A percentile compares a stretch with the other conserved stretches of the same genome.
phyloP scores from a whole-genome alignment of 2,329 filamentous ascomycete genomes.

The Calonectria crousiana region DNA sequence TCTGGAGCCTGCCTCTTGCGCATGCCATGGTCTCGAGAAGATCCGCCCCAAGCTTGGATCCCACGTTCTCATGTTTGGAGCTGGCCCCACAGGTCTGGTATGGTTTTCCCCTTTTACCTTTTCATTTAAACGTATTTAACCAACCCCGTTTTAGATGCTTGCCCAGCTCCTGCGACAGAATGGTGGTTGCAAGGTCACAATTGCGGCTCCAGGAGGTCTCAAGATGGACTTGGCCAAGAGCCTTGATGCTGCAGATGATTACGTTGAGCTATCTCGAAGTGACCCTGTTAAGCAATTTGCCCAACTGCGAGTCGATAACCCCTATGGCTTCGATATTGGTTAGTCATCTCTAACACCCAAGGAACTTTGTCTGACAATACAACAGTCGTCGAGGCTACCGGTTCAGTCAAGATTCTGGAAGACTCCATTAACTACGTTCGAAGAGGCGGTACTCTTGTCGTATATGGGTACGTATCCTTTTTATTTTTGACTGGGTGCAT shows the following conservation, averaged over 20 bases:
- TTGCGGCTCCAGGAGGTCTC: conserved; percentile 75
- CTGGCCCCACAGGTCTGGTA: conserved; percentile 74
- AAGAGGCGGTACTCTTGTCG: conserved; percentile 77
- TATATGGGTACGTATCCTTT: conserved; percentile 63
- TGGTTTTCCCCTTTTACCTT: conserved; percentile 35
- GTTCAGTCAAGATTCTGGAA: conserved; percentile 76
- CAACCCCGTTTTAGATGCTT: conserved; percentile 54
- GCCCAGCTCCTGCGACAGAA: conserved; percentile 74
- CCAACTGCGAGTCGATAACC: conserved; percentile 72
- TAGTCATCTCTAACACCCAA: conserved; percentile 28
- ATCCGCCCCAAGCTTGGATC: conserved; percentile 75
- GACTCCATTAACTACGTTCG: conserved; percentile 79
- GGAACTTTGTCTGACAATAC: conserved; percentile 22
- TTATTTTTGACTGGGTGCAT: neutral
- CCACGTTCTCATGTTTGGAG: conserved; percentile 74
- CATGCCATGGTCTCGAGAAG: conserved; percentile 77
- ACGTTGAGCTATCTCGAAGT: conserved; percentile 65
- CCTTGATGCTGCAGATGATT: conserved; percentile 66
- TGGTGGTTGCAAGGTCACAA: conserved; percentile 76
- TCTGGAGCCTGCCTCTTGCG: conserved; percentile 77
- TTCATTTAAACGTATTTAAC: neutral
- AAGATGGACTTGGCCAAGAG: conserved; percentile 78
- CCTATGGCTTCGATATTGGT: conserved; percentile 79
- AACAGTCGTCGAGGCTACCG: conserved; percentile 75
- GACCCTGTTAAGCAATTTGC: conserved; percentile 71